phyloP scores from a whole-genome alignment of 768 basidiomycete genomes.

The Tephrocybe sp. region DNA sequence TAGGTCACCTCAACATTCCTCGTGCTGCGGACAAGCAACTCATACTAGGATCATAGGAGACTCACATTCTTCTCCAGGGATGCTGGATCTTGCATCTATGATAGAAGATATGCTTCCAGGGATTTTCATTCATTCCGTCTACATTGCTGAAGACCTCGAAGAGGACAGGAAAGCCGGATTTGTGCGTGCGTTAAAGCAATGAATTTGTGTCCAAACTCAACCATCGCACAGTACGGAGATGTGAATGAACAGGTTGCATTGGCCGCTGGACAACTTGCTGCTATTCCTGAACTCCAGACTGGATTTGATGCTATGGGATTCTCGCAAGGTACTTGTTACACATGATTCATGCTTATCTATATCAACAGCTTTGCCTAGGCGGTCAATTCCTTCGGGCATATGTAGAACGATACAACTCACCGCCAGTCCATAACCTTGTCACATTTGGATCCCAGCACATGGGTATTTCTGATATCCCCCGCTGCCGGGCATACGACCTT shows the following conservation, averaged over 20 bases:
- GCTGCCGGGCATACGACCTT: slow-evolving; percentile 62
- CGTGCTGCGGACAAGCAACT: not conserved
- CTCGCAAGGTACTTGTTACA: slow-evolving; percentile 62
- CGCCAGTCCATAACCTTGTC: slow-evolving; percentile 75
- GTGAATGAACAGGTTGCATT: slow-evolving; percentile 65
- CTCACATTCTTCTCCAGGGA: slow-evolving; percentile 68
- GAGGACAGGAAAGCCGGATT: slow-evolving; percentile 69
- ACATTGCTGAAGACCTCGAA: slow-evolving; percentile 58
- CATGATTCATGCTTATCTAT: not conserved
- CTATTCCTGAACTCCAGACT: slow-evolving; percentile 55
- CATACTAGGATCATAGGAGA: slow-evolving; percentile 48
- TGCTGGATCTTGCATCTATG: slow-evolving; percentile 57
- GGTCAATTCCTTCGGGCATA: slow-evolving; percentile 90
- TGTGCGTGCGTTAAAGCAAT: slow-evolving; percentile 42
- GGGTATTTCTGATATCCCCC: slow-evolving; percentile 76
- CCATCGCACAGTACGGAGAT: slow-evolving; percentile 63
- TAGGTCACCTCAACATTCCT: slow-evolving; percentile 34
- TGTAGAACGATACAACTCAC: slow-evolving; percentile 70
- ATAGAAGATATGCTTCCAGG: slow-evolving; percentile 67
- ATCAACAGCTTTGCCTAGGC: slow-evolving; percentile 34
- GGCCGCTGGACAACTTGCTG: slow-evolving; percentile 62
- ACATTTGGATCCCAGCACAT: slow-evolving; percentile 89
- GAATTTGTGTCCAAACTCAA: not conserved
- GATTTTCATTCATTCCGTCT: slow-evolving; percentile 75
- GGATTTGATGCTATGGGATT: slow-evolving; percentile 90